Evolutionary conservation across 176 grass and related monocot species (phyloP).

Genomic region (Eremochloa ophiuroides): DNA sequence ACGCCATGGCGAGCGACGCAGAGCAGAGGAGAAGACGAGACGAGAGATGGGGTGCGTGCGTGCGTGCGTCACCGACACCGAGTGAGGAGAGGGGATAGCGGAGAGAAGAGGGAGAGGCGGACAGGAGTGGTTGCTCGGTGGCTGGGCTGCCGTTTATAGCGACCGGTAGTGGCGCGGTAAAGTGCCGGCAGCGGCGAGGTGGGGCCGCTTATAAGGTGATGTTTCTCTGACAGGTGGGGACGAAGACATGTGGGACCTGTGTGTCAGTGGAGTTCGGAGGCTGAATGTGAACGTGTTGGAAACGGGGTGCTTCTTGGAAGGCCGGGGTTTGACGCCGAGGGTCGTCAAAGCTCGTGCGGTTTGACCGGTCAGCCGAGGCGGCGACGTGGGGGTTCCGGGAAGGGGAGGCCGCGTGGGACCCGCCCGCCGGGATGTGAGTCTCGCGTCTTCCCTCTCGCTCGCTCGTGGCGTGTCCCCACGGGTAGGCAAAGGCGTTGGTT

Average conservation of each 20-base stretch:
- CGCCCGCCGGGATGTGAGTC: too few species aligned
- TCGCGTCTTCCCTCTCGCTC: too few species aligned
- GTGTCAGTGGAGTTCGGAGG: not conserved
- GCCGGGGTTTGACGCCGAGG: not conserved
- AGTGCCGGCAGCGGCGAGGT: not conserved
- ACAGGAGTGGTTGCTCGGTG: conserved; percentile 22
- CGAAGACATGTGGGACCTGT: accelerated
- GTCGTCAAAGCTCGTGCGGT: conserved; percentile 25
- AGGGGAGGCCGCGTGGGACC: too few species aligned
- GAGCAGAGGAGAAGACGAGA: not conserved
- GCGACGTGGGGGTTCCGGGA: too few species aligned
- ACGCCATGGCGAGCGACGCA: conserved; percentile 34
- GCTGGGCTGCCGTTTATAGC: conserved; percentile 17
- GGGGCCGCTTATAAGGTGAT: not conserved
- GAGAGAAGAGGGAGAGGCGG: not conserved
- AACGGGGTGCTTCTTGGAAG: conserved; percentile 25
- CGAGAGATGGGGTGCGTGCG: not conserved
- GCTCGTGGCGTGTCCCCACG: too few species aligned
- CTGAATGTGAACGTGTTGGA: not conserved
- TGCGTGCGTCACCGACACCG: too few species aligned
- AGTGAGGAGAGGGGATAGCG: too few species aligned
- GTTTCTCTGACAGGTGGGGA: not conserved
- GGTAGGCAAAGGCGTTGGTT: too few species aligned
- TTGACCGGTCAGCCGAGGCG: too few species aligned
- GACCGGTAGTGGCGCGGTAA: not conserved